Evolutionary conservation across 1,284 basidiomycete genomes (phyloP).

Genomic region (Agaricales sp.): DNA sequence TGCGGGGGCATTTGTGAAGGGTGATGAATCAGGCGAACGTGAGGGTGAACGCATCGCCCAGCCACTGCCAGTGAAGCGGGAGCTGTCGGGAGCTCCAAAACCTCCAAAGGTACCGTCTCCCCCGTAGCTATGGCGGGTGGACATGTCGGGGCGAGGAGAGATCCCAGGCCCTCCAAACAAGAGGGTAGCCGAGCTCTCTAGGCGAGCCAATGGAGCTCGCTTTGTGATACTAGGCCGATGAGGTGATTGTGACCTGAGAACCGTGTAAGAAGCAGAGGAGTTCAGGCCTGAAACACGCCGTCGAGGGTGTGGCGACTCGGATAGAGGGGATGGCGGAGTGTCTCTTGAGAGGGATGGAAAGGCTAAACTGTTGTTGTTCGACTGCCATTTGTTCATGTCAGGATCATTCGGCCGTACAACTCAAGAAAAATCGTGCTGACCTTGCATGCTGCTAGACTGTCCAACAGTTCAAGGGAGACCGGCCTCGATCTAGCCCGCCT

Average conservation of each 20-base stretch:
- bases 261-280: conserved; percentile 14
- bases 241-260: not conserved
- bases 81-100: conserved; percentile 8
- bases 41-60: conserved; percentile 29
- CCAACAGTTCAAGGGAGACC: conserved; percentile 51
- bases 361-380: conserved; percentile 15
- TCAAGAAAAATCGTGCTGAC: too few relatives aligned
- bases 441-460: conserved; percentile 32
- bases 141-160: conserved; percentile 21
- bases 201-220: conserved; percentile 19
- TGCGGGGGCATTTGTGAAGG: conserved; percentile 30
- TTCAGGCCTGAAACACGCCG: conserved; percentile 30
- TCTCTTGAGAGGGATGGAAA: conserved; percentile 23
- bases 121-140: conserved; percentile 55
- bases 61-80: conserved; percentile 27
- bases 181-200: conserved; percentile 48
- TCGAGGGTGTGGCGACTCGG: conserved; percentile 36
- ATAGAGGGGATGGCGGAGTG: conserved; percentile 23
- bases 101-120: conserved; percentile 22
- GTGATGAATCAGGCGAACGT: conserved; percentile 28
- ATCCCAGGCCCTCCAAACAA: conserved; percentile 67
- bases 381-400: conserved; percentile 10
- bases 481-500: conserved; percentile 59
- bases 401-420: too few relatives aligned
- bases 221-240: not conserved